Evolutionary conservation across 2,329 filamentous ascomycete species (phyloP), one percentile per base, ranked within the genome.

Genomic region (Blastomyces gilchristii): DNA sequence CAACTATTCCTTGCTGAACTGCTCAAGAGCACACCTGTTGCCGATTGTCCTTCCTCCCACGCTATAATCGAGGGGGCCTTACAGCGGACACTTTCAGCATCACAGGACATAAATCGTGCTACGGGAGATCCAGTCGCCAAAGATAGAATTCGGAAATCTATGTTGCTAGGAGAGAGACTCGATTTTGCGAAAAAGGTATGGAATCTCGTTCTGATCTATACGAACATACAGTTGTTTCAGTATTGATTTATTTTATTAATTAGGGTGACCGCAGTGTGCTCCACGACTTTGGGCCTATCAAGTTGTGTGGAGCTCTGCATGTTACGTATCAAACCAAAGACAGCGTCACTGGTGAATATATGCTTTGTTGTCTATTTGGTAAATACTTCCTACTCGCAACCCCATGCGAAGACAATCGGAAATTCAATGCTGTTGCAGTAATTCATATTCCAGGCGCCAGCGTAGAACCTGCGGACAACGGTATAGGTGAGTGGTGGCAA

Each of bases 1-100:
- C 91, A 91, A 12, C 79, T 99, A 3, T 79, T 97, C 1, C 92
- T 97, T 70, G 82, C 86, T 5, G 91, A 97, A 70, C 80, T 99
- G 9, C 81, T 92, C 64, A 92, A 88, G 70, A 83, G 87, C 67
- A 97, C 92, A 0, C 90, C 91, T 1, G 89, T 90, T 1, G 86
- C 84, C 62, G 93, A 97, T 71, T 95, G 91, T 70, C 91, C 91
- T 0, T 85, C 85, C 65, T 88, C 91, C 0, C 89, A 96, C 74
- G 85, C 88, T 72, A 87, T 90, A 61, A 84, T 97, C 22, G 87
- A 91, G 64, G 87, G 86, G 66, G 83, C 89, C 0, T 79, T 95
- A 41, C 83, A 86, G 61, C 82, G 85, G 58, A 79, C 97, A 49
- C 86, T 89, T 49, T 85, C 90, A 72, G 85, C 87, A 16, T 91